Conservation (phyloP, 208 protist species). For the Leptomonas pyrrhocoris region DNA sequence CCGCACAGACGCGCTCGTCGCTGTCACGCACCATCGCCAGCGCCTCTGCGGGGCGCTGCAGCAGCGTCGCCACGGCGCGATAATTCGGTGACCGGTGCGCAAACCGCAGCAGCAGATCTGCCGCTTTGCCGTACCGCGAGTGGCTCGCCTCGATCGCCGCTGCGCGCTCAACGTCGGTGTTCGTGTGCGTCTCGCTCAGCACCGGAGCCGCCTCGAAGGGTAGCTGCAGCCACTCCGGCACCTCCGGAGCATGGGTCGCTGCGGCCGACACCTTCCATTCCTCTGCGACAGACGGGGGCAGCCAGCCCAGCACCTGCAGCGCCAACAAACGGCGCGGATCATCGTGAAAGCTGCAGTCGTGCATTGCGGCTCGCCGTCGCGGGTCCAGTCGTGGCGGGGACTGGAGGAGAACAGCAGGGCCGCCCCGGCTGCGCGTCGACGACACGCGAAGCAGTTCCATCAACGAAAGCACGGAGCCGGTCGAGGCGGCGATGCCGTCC, state of each 20-base stretch:
- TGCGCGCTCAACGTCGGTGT: conserved; percentile 57
- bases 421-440: background rate
- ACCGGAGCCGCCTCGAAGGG: conserved; percentile 15
- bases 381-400: conserved; percentile 11
- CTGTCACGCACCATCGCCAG: conserved; percentile 36
- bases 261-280: conserved; percentile 6
- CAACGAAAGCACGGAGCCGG: conserved; percentile 65
- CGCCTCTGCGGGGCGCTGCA: conserved; percentile 39
- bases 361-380: conserved; percentile 12
- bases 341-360: conserved; percentile 21
- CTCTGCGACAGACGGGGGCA: conserved; percentile 37
- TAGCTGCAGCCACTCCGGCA: conserved; percentile 17
- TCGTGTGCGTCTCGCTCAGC: conserved; percentile 21
- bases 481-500: conserved; percentile 43
- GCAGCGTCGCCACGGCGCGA: conserved; percentile 43
- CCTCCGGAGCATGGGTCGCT: background rate
- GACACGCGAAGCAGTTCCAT: conserved; percentile 42
- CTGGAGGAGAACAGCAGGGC: background rate
- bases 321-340: conserved; percentile 62
- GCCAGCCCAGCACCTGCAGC: conserved; percentile 72
- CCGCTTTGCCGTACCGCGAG: conserved; percentile 37
- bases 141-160: conserved; percentile 76
- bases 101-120: conserved; percentile 48
- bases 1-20: conserved; percentile 44
- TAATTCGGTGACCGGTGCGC: conserved; percentile 49